Evolutionary conservation across 306 rosid species (phyloP), one percentile per base, ranked within the genome.

Genomic region (Begonia fuchsioides): DNA sequence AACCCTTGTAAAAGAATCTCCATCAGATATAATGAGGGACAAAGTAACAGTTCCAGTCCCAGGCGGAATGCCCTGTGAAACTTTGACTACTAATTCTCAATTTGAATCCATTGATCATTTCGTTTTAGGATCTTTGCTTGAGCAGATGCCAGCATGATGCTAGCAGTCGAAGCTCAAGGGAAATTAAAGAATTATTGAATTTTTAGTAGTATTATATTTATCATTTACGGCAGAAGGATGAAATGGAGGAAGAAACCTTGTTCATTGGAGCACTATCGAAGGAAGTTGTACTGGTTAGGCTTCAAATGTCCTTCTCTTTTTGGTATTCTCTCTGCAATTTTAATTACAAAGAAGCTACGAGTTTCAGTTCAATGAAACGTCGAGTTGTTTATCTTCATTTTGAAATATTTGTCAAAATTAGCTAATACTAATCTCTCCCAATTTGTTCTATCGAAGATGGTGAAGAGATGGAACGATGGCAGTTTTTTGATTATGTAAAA

Each of bases 101-200:
- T 39, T 39, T 35, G 94, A 87, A 14, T 66, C 83, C 12, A 17
- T 59, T 53, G 96, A 87, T 75, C 82, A 79, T 60, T 72, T 94
- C 15, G 94, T 79, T 50, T 45, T 87, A 45, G 96, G 83, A 63
- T 86, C 94, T 39, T 82, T 93, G 96, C 79, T 87, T 20, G 96
- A 86, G 76, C 86, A 86, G 72, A 77, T 86, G 96, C 96, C 35
- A 82, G 72, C 81, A 82, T 65, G 94, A 76, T 74, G 80, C 8
- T 2, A 26, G 35, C 35, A 26, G 35, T 5, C 35, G 61, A 46
- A 56, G 53, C 52, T 45, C 38, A 13, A 32, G 26, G 51, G 52
- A 8, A 26, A 26, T 4, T 26, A 26, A 26, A 26, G 35, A 5
- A 0, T 26, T 26, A 4, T 26, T 26, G 8, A 26, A 26, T 5